Evolutionary conservation across 1,139 yeast genomes (phyloP).

Genomic region (Zygotorulaspora mrakii): DNA sequence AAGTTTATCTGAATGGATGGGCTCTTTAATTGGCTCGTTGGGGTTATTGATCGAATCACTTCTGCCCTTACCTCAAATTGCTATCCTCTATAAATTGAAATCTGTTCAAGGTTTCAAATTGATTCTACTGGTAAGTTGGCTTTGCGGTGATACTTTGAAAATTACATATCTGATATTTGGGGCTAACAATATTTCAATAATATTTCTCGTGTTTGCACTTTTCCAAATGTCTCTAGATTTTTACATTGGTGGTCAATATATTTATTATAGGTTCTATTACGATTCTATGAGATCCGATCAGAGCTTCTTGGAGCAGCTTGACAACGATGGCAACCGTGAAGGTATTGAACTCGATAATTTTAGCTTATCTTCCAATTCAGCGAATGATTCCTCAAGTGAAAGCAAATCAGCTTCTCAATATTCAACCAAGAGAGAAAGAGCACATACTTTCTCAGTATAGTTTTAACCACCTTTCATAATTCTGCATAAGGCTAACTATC

Average conservation of each 20-base stretch:
- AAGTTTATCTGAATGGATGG: conserved; percentile 32
- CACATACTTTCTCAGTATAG: conserved; percentile 11
- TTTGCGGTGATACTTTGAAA: conserved; percentile 82
- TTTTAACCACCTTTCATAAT: conserved; percentile 3
- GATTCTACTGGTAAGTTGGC: conserved; percentile 74
- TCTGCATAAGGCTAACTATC: conserved; percentile 6
- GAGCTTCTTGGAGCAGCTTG: background rate
- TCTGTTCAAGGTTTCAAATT: conserved; percentile 76
- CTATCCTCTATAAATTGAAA: conserved; percentile 62
- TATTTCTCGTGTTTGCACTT: conserved; percentile 73
- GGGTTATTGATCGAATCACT: conserved; percentile 80
- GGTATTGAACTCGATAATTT: conserved; percentile 14
- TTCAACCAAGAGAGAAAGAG: conserved; percentile 8
- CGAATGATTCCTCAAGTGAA: conserved; percentile 10
- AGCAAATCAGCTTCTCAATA: background rate
- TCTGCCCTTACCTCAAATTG: conserved; percentile 82
- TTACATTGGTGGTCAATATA: conserved; percentile 70
- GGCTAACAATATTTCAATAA: conserved; percentile 60
- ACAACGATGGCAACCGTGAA: conserved; percentile 7
- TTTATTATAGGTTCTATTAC: conserved; percentile 49
- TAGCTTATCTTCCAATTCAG: conserved; percentile 5
- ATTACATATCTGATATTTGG: conserved; percentile 69
- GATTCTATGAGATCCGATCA: conserved; percentile 14
- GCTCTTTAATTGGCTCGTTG: conserved; percentile 54
- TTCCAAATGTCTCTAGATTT: conserved; percentile 78